Evolutionary conservation across 371 early-diverging fungal species (phyloP).

Genomic region (Mucor velutinosus): DNA sequence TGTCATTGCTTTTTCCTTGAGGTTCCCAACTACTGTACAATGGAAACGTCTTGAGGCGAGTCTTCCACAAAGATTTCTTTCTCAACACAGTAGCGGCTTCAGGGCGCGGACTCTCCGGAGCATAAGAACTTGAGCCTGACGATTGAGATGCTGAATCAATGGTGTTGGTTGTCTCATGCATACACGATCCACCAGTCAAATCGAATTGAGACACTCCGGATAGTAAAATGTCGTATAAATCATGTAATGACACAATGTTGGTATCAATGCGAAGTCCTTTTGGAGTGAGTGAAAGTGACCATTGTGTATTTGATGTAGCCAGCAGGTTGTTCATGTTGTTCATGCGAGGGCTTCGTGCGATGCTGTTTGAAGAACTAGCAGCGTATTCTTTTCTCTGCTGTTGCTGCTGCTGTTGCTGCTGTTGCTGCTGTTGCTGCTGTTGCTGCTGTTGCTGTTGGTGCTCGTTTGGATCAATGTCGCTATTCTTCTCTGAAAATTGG

Average conservation of each 20-base stretch:
- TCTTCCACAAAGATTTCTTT: conserved; percentile 40
- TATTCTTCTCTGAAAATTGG: background rate
- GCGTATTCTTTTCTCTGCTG: background rate
- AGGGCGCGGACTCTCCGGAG: background rate
- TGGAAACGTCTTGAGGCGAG: conserved; percentile 43
- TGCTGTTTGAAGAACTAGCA: background rate
- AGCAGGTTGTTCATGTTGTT: conserved; percentile 1
- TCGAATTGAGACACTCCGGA: conserved; percentile 40
- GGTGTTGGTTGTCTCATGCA: conserved; percentile 2
- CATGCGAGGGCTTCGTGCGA: background rate
- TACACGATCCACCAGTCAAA: background rate
- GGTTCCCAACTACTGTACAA: conserved; percentile 53
- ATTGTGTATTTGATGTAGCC: conserved; percentile 27
- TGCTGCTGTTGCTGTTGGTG: background rate
- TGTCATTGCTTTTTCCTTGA: background rate
- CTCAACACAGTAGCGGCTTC: conserved; percentile 34
- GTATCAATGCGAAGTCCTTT: conserved; percentile 48
- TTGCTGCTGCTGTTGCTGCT: background rate
- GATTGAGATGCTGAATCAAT: conserved; percentile 26
- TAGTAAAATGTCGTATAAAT: conserved; percentile 42
- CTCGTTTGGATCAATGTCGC: background rate
- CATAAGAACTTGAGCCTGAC: conserved; percentile 13
- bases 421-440: background rate
- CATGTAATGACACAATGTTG: conserved; percentile 42
- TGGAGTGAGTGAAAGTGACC: conserved; percentile 45